Evolutionary conservation across 2,329 filamentous ascomycete genomes (phyloP).

Genomic region (Keithomyces neogunnii): DNA sequence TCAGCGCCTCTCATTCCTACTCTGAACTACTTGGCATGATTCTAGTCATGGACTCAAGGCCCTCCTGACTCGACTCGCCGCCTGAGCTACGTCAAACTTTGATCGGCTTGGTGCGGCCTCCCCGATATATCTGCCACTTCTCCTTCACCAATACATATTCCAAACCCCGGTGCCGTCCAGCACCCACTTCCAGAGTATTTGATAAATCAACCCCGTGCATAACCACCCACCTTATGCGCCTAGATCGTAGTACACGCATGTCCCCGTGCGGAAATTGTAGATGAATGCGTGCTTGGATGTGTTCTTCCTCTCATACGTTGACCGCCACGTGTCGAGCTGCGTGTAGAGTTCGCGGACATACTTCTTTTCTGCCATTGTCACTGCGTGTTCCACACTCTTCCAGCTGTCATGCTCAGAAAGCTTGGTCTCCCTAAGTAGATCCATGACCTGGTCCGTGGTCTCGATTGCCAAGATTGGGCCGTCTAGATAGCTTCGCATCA

Average conservation of each 20-base stretch:
- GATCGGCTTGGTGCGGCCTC: too few species aligned
- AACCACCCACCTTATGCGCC: slow-evolving; percentile 24
- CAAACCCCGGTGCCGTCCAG: background rate
- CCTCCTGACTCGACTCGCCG: too few species aligned
- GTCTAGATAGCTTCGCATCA: slow-evolving; percentile 63
- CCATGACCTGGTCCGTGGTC: slow-evolving; percentile 74
- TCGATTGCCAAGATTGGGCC: slow-evolving; percentile 84
- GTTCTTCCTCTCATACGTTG: slow-evolving; percentile 43
- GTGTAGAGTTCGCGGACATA: slow-evolving; percentile 80
- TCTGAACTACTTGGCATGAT: too few species aligned
- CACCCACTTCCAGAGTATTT: background rate
- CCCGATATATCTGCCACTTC: too few species aligned
- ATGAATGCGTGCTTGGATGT: slow-evolving; percentile 69
- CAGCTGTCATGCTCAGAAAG: slow-evolving; percentile 77
- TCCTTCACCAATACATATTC: too few species aligned
- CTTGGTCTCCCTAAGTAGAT: slow-evolving; percentile 63
- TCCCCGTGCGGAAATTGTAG: slow-evolving; percentile 83
- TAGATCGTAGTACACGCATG: slow-evolving; percentile 80
- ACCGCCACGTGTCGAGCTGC: slow-evolving; percentile 57
- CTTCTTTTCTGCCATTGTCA: slow-evolving; percentile 67
- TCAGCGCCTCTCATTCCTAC: too few species aligned
- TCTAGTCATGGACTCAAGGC: too few species aligned
- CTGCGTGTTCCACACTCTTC: slow-evolving; percentile 70
- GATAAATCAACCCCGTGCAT: too few species aligned
- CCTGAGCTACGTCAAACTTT: too few species aligned